Base-by-base conservation (phyloP, 768 basidiomycete genomes). In the Tulasnella sp. region DNA sequence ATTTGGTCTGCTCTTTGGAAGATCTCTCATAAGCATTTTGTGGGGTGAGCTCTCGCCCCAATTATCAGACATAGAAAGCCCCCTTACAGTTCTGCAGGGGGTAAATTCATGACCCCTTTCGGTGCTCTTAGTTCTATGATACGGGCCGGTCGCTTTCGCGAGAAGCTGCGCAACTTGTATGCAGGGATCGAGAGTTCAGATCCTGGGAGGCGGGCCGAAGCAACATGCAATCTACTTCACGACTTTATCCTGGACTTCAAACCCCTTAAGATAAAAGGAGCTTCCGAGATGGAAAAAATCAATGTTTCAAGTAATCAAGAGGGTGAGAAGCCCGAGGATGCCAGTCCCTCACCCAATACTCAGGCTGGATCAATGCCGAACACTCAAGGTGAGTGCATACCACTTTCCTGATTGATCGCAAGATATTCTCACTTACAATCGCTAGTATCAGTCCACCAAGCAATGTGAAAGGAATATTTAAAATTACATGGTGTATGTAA, bases 231-330 rank as follows among this genome's bases (percentile, higher is more conserved):
- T 18, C 68, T 62, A 38, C 56, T 77, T n/a, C 76, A 62, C 21
- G 76, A 77, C 52, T 77, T 77, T 36, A 48, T 77, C 16, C 24
- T 77, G 34, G 76, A 77, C 36, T 38, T 77, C 8, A 56, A 48
- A 36, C 76, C 76, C n/a, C 27, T 42, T 21, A n/a, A 46, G 9
- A 75, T 42, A 31, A 42, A 46, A 27, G 39, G 9, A 8, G 42
- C 24, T 16, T 48, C 3, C 14, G 14, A 48, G 46, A 21, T 16
- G 12, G 18, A 3, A 16, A 21, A 16, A 48, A 16, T 9, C 46
- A 48, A 48, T 9, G 40, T 12, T 48, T 9, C 46, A 48, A 48
- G 18, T 16, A 48, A 48, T 5, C 6, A 40, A 40, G 40, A 40
- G 40, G 40, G 40, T 12, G 6, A 4, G 40, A 12, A 12, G 40